Conservation (phyloP, 768 basidiomycete species). For the Podaxis sp. region DNA sequence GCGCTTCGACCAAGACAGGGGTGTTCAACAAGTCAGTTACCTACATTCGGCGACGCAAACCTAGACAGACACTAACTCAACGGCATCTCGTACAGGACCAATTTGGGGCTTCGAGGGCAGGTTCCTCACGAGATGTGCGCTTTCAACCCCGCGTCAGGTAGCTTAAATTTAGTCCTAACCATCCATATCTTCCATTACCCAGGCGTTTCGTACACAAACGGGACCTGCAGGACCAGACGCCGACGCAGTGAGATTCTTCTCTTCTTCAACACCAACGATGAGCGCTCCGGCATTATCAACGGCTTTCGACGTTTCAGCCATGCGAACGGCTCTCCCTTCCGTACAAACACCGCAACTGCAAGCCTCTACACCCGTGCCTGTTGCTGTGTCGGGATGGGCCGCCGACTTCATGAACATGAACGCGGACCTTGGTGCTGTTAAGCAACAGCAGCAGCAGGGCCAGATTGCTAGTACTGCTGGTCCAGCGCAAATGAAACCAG, state of each 20-base stretch:
- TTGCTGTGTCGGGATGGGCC: constrained; percentile 22
- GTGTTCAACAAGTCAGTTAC: constrained; percentile 64
- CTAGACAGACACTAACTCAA: constrained; percentile 6
- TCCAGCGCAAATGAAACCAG: background rate
- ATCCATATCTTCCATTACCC: background rate
- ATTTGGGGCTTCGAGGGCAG: constrained; percentile 58
- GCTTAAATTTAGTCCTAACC: background rate
- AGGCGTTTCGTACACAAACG: constrained; percentile 65
- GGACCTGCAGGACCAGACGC: constrained; percentile 46
- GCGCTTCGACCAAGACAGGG: constrained; percentile 76
- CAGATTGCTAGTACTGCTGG: background rate
- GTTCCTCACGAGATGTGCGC: constrained; percentile 63
- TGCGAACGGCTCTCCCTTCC: constrained; percentile 49
- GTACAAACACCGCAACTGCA: constrained; percentile 25
- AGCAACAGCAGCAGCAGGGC: constrained; percentile 7
- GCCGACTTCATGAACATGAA: constrained; percentile 19
- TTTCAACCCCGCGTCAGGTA: background rate
- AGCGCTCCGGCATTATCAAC: constrained; percentile 20
- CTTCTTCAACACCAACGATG: constrained; percentile 27
- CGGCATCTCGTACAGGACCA: constrained; percentile 54
- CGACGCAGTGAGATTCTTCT: constrained; percentile 75
- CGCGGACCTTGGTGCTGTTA: background rate
- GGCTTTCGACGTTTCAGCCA: constrained; percentile 60
- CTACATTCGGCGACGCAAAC: constrained; percentile 7
- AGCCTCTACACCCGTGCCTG: constrained; percentile 29